Percentiles rank a stretch among this genome's conserved stretches.
Evolutionary conservation across 306 rosid genomes (phyloP).

Genomic region (Abrus precatorius): DNA sequence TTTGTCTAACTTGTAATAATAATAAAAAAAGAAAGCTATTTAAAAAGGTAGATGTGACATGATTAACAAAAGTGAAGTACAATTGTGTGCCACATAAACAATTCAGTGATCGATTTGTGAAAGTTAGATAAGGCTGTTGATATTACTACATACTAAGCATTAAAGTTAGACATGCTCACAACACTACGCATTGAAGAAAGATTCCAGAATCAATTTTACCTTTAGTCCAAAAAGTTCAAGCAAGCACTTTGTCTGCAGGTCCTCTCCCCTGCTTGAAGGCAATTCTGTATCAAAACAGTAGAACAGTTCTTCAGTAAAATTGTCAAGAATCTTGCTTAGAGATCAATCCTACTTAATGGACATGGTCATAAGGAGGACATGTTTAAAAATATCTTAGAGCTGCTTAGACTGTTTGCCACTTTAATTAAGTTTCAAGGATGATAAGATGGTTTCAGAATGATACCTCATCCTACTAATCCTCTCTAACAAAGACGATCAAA

Average conservation of each 20-base stretch:
- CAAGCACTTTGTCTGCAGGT: conserved; percentile 93
- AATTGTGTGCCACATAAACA: conserved; percentile 21
- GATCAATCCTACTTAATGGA: conserved; percentile 31
- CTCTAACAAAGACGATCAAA: conserved; percentile 1
- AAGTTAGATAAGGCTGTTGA: conserved; percentile 27
- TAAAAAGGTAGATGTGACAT: conserved; percentile 2
- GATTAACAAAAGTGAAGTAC: conserved; percentile 20
- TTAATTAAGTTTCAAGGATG: conserved; percentile 29
- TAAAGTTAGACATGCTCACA: conserved; percentile 35
- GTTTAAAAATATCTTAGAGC: conserved; percentile 32
- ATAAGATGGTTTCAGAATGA: conserved; percentile 32
- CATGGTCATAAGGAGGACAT: conserved; percentile 2
- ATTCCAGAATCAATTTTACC: conserved; percentile 69
- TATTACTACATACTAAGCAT: conserved; percentile 18
- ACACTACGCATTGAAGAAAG: conserved; percentile 39
- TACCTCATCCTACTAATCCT: conserved; percentile 4
- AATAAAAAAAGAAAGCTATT: conserved; percentile 14
- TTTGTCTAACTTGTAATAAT: conserved; percentile 23
- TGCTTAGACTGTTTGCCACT: conserved; percentile 14
- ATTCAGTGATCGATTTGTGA: conserved; percentile 21
- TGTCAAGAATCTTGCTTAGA: conserved; percentile 9
- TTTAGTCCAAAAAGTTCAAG: conserved; percentile 93
- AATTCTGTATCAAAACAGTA: conserved; percentile 71
- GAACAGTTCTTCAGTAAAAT: conserved; percentile 32
- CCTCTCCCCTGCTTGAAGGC: conserved; percentile 97